phyloP scores from a whole-genome alignment of 164 flowering plant genomes.

The Nelumbo lutea region DNA sequence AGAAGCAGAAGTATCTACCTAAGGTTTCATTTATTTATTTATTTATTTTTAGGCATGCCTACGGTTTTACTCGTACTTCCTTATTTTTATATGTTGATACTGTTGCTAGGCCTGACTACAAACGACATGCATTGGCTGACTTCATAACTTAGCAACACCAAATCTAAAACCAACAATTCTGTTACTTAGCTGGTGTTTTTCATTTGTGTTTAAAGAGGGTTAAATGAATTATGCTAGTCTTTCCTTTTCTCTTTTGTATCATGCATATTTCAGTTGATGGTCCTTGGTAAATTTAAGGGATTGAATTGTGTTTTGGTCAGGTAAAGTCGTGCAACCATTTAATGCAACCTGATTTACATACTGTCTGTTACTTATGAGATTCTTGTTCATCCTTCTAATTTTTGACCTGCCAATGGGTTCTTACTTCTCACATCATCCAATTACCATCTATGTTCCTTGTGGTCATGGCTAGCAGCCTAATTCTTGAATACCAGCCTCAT shows the following conservation, averaged over 20 bases:
- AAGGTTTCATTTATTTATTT: conserved; percentile 47
- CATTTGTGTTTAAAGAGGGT: not conserved
- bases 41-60: not conserved
- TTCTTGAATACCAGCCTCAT: too few species aligned
- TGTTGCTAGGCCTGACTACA: not conserved
- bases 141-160: not conserved
- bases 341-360: not conserved
- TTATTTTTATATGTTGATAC: too few species aligned
- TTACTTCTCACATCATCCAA: not conserved
- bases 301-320: too few species aligned
- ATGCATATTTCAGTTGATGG: not conserved
- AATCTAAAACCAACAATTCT: not conserved
- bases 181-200: not conserved
- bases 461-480: not conserved
- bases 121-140: not conserved
- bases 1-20: conserved; percentile 89
- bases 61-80: not conserved
- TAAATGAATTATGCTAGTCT: not conserved
- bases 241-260: not conserved
- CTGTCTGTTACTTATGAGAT: not conserved
- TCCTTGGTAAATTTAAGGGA: too few species aligned
- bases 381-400: not conserved
- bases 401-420: not conserved
- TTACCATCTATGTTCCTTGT: not conserved
- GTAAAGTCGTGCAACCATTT: too few species aligned